Evolutionary conservation across 768 basidiomycete species (phyloP).

Genomic region (Leccinellum albellum): DNA sequence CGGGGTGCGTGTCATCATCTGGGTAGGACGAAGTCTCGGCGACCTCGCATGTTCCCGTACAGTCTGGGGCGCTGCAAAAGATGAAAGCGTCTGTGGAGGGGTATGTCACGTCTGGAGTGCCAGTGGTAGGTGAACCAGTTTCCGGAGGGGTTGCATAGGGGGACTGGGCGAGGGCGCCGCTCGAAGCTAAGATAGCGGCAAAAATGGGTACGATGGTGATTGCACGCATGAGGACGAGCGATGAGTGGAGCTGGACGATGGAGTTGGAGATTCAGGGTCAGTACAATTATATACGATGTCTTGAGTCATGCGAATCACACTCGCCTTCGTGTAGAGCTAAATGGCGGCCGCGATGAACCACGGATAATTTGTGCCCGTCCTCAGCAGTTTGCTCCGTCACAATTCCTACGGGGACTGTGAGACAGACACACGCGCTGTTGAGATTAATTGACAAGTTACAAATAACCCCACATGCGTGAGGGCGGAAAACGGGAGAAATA

Average conservation of each 20-base stretch:
- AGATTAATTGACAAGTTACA: background rate
- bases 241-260: too few relatives aligned
- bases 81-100: background rate
- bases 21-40: background rate
- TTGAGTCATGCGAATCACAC: background rate
- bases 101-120: background rate
- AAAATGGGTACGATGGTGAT: background rate
- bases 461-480: background rate
- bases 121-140: background rate
- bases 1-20: background rate
- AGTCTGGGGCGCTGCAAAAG: constrained; percentile 1
- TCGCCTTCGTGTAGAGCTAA: background rate
- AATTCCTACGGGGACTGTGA: background rate
- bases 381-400: background rate
- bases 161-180: background rate
- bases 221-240: background rate
- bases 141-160: background rate
- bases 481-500: background rate
- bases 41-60: background rate
- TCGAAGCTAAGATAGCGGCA: background rate
- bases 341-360: background rate
- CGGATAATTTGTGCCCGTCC: background rate
- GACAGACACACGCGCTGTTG: background rate
- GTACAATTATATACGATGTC: background rate
- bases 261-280: background rate